Evolutionary conservation across 257 asterid genomes (phyloP).

Genomic region (Solanum pimpinellifolium): DNA sequence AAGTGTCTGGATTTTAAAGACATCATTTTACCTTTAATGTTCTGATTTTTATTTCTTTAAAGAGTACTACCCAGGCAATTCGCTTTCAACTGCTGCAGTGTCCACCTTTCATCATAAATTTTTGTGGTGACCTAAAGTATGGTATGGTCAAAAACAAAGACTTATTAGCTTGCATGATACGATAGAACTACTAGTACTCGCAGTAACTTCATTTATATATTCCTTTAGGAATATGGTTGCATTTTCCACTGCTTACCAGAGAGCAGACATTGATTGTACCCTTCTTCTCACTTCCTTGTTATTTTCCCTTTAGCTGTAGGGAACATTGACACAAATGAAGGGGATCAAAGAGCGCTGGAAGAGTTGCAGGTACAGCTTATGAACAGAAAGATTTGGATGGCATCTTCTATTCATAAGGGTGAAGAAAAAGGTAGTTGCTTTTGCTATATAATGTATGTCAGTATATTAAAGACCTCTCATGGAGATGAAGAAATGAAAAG

Average conservation of each 20-base stretch:
- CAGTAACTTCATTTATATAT: background rate
- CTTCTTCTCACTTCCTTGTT: background rate
- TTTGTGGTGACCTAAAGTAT: constrained; percentile 82
- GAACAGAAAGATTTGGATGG: constrained; percentile 81
- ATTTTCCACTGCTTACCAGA: background rate
- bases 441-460: background rate
- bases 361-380: constrained; percentile 43
- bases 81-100: constrained; percentile 79
- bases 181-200: background rate
- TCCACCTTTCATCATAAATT: constrained; percentile 53
- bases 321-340: constrained; percentile 25
- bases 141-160: constrained; percentile 32
- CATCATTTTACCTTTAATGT: background rate
- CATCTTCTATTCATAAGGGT: constrained; percentile 82
- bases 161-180: background rate
- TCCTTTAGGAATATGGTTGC: background rate
- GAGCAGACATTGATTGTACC: background rate
- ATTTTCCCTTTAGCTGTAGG: constrained; percentile 28
- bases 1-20: background rate
- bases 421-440: constrained; percentile 62
- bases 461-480: background rate
- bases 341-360: constrained; percentile 20
- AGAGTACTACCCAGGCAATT: constrained; percentile 84
- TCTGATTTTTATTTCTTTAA: constrained; percentile 8
- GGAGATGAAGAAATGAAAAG: background rate